Evolutionary conservation across 768 basidiomycete genomes (phyloP), one percentile per base, ranked within the genome.

Genomic region (Suillus sp.): DNA sequence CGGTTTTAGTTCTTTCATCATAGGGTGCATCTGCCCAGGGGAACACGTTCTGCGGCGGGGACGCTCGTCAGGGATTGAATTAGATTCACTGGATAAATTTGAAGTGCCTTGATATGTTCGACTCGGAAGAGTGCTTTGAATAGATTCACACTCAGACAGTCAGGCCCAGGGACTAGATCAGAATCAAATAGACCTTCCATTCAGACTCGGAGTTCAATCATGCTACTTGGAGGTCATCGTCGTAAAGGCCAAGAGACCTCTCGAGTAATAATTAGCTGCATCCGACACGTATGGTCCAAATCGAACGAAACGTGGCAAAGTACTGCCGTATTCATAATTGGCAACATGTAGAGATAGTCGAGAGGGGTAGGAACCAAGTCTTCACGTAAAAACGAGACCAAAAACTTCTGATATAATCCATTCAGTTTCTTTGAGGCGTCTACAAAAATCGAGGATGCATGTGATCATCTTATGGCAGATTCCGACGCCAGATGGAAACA

Each of bases 131-230:
- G 51, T 14, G 25, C 13, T n/a, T 35, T 25, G 54, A 55, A 56
- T 27, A 27, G 55, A 56, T 56, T 56, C 55, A 57, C 38, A 30
- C 38, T 57, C 56, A 57, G 56, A 57, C 38, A 3, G 16, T 56
- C 55, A 56, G 35, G 55, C 16, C 32, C 30, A 53, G 55, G 55
- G 51, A 34, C 30, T 18, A 37, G 32, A 40, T 18, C 18, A 38
- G 8, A 1, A 56, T 56, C 16, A 55, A 55, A 55, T 6, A 50
- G 9, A 4, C 53, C n/a, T 55, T 20, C 18, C 18, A 18, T 51
- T 30, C 50, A 35, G n/a, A n/a, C n/a, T n/a, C n/a, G n/a, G 13
- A 35, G 13, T 55, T 55, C 54, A 35, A 38, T 56, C 14, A 48
- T 48, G 22, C 18, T 22, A 55, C 22, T 37, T 32, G 5, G 22